A percentile compares a stretch with the other conserved stretches of the same genome.
phyloP scores from a whole-genome alignment of 1,139 yeast genomes.

The Eremothecium cymbalariae region DNA sequence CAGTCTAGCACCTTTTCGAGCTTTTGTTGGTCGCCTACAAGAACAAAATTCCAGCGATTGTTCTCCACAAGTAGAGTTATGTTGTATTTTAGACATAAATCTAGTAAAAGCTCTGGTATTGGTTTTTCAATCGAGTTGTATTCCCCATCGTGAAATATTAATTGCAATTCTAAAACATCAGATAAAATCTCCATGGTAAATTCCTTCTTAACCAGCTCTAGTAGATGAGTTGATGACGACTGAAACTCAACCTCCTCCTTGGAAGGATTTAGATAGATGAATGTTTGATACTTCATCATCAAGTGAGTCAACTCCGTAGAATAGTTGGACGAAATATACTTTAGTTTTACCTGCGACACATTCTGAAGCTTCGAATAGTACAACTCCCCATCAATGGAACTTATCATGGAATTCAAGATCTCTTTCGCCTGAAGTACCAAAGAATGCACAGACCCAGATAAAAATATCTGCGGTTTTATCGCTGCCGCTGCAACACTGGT shows the following conservation, averaged over 20 bases:
- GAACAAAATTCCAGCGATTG: constrained; percentile 10
- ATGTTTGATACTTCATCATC: constrained; percentile 26
- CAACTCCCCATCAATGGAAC: constrained; percentile 11
- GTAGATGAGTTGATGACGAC: constrained; percentile 17
- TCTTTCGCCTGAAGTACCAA: constrained; percentile 17
- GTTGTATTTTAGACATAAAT: constrained; percentile 3
- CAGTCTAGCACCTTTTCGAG: constrained; percentile 4
- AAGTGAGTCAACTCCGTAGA: constrained; percentile 16
- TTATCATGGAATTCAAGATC: constrained; percentile 9
- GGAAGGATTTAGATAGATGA: constrained; percentile 17
- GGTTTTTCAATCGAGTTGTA: constrained; percentile 4
- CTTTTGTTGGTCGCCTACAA: constrained; percentile 16
- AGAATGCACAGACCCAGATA: constrained; percentile 17
- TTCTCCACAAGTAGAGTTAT: constrained; percentile 6
- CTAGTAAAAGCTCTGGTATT: constrained; percentile 6
- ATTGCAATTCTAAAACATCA: constrained; percentile 22
- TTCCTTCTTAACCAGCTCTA: constrained; percentile 19
- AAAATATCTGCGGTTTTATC: constrained; percentile 10
- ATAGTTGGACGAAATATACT: constrained; percentile 17
- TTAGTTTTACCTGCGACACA: constrained; percentile 22
- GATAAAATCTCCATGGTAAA: constrained; percentile 26
- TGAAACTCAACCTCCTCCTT: constrained; percentile 19
- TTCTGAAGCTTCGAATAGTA: constrained; percentile 16
- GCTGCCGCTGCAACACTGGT: constrained; percentile 1
- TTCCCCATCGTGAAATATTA: constrained; percentile 11